phyloP scores from a whole-genome alignment of 1,284 basidiomycete genomes.

The Macrocystidia cucumis region DNA sequence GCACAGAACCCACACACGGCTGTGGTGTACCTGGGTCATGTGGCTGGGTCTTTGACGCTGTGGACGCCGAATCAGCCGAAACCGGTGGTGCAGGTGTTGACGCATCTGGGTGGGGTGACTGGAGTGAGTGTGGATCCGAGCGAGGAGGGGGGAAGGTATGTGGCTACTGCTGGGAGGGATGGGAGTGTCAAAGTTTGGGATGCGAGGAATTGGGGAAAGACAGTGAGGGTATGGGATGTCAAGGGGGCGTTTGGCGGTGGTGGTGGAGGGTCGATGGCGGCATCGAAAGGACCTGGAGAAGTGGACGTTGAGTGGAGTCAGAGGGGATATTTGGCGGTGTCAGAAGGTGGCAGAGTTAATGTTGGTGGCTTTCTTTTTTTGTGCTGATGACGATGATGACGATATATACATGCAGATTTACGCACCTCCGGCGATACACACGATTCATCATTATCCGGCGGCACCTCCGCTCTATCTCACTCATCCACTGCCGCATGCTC shows the following conservation, averaged over 20 bases:
- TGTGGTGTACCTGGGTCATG: constrained; percentile 90
- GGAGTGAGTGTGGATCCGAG: constrained; percentile 82
- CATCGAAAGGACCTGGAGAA: too few relatives aligned
- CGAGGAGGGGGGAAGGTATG: constrained; percentile 79
- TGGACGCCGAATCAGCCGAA: constrained; percentile 95
- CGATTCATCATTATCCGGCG: constrained; percentile 37
- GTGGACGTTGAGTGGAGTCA: constrained; percentile 73
- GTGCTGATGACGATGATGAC: constrained; percentile 2
- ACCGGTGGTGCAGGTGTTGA: constrained; percentile 86
- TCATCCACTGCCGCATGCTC: constrained; percentile 66
- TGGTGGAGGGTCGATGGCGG: too few relatives aligned
- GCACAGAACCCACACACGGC: constrained; percentile 90
- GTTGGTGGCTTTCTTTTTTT: constrained; percentile 34
- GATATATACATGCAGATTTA: constrained; percentile 42
- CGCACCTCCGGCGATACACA: constrained; percentile 57
- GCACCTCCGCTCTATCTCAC: constrained; percentile 83
- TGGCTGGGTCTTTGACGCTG: constrained; percentile 87
- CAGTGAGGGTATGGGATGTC: constrained; percentile 75
- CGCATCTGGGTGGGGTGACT: constrained; percentile 85
- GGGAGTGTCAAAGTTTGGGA: constrained; percentile 95
- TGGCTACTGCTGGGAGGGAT: constrained; percentile 88
- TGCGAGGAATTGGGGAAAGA: constrained; percentile 88
- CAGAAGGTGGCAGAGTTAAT: constrained; percentile 76
- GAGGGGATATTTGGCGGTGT: constrained; percentile 79
- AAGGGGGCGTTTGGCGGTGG: too few relatives aligned